Evolutionary conservation across 75 land plant genomes (phyloP).

Genomic region (Cunninghamia lanceolata): DNA sequence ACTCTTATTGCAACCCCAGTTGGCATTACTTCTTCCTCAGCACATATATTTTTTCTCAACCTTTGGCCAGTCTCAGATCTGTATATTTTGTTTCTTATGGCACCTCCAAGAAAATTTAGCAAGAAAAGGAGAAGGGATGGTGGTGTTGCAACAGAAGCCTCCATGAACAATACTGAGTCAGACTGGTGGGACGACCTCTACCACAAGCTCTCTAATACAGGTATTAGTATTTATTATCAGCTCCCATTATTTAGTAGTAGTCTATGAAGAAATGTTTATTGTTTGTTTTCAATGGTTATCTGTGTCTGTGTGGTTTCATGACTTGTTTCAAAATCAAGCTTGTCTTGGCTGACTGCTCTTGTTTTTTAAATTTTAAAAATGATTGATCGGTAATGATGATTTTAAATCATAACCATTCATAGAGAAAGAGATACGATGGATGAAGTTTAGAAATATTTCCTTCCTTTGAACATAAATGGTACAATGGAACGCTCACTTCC

Average conservation of each 20-base stretch:
- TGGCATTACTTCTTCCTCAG: neutral
- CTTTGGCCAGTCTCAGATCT: neutral
- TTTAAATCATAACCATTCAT: neutral
- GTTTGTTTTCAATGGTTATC: neutral
- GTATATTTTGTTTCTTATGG: neutral
- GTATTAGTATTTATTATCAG: neutral
- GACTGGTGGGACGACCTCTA: neutral
- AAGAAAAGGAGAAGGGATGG: neutral
- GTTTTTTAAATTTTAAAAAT: neutral
- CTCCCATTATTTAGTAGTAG: neutral
- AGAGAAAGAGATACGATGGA: neutral
- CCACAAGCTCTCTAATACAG: neutral
- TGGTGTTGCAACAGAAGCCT: too few relatives aligned
- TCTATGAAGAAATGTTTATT: neutral
- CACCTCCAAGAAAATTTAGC: slow-evolving; percentile 1
- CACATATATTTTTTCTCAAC: neutral
- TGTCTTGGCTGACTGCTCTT: neutral
- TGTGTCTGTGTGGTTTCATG: too few relatives aligned
- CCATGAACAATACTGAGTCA: neutral
- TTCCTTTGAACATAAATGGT: neutral
- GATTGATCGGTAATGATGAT: neutral
- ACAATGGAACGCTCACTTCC: neutral
- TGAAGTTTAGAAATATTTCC: neutral
- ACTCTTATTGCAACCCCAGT: neutral
- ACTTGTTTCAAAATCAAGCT: neutral